Evolutionary conservation across 345 rosid genomes (phyloP), one percentile per base, ranked within the genome.

Genomic region (Syzygium oleosum): DNA sequence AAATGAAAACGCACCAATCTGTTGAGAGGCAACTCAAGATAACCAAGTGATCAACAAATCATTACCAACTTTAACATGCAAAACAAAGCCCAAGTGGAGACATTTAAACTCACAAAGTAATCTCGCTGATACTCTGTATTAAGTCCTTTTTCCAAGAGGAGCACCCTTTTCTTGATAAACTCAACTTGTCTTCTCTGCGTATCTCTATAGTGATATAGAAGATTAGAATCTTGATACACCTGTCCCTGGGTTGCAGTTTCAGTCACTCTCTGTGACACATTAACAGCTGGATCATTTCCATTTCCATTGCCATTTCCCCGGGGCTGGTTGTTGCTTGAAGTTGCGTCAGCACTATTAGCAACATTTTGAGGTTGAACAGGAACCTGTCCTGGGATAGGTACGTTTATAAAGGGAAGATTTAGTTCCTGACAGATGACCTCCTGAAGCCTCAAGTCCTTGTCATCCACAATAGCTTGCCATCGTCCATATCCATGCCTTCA

Each of bases 381-480:
- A 87, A 91, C 92, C 91, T 93, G 98, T 88, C 96, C 99, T 11
- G 93, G 90, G 88, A 90, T 91, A 80, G 99, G 94, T 87, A 95
- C 91, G 91, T 91, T 95, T 90, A 94, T 88, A n/a, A 91, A 89
- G 52, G 98, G 97, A 84, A 97, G 97, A 90, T 93, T 96, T 91
- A 98, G 80, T 90, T 97, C 99, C 90, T 95, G 96, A 92, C 98
- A 96, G 87, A 98, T 96, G 89, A 95, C 88, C 89, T 97, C 98
- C 90, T 94, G 99, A 87, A 98, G 90, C 92, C 90, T 93, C 94
- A 96, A 89, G 88, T 94, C 99, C 92, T 93, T 97, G 91, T 98
- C 99, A 91, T 98, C 99, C 88, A 96, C 96, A 88, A 98, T 97
- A 53, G 99, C 98, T 93, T 97, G 99, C 99, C 99, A 97, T 91